Base-by-base conservation (phyloP, 345 rosid species). In the Gossypium bickii region DNA sequence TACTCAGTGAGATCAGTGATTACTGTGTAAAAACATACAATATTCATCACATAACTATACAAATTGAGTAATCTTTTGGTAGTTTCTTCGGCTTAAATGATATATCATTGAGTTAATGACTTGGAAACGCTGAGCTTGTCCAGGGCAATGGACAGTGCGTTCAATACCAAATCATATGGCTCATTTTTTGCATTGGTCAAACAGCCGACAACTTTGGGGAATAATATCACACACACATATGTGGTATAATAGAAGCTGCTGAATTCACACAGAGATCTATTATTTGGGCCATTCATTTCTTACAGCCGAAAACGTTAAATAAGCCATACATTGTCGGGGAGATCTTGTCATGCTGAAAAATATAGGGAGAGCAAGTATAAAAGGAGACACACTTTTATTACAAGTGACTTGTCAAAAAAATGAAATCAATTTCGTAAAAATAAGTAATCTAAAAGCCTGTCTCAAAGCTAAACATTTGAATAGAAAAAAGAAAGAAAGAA, bases 41-140 rank as follows among this genome's bases (percentile, higher is more conserved):
- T 76, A 87, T 94, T 80, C 79, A 77, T 63, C 97, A 88, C 84
- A 85, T 90, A 76, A 90, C 97, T 0, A 67, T 92, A 17, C 97
- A 94, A 72, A 86, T 90, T 73, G 94, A 94, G 87, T 70, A 81
- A 17, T 59, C 60, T 56, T 45, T 49, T 27, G 53, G 58, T 24
- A 15, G 57, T 25, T 68, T 7, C 51, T 71, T 52, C 2, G 38
- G 74, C 22, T 34, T 55, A 53, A 34, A 18, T 53, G 11, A 38
- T 55, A 53, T 29, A 4, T 1, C 55, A 8, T n/a, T 12, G 11
- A 2, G 49, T 71, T 9, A 38, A n/a, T 71, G 60, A 52, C 47
- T 25, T 12, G 22, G 17, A 29, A 71, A 18, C 29, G 27, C 34
- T 9, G 17, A n/a, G 44, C n/a, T 20, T 63, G n/a, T 18, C 1